Evolutionary conservation across 306 rosid genomes (phyloP).

Genomic region (Vigna trinervia): DNA sequence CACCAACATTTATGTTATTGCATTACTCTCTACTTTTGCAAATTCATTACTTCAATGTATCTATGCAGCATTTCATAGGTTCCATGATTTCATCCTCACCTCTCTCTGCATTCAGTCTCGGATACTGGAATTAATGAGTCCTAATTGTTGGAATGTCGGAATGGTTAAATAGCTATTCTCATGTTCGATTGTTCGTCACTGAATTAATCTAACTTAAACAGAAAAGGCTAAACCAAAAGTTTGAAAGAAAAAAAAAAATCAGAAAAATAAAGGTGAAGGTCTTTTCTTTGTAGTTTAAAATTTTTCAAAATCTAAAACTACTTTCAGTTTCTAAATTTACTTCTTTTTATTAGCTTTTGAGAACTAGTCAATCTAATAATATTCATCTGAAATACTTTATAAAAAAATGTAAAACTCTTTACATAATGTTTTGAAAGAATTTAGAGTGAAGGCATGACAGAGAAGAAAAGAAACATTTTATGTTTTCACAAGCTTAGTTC

Average conservation of each 20-base stretch:
- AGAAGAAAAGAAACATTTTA: too few species aligned
- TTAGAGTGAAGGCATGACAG: too few species aligned
- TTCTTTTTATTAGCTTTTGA: too few species aligned
- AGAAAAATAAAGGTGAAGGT: not conserved
- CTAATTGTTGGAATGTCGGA: too few species aligned
- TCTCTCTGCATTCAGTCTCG: not conserved
- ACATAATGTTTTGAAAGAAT: too few species aligned
- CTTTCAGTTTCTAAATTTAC: too few species aligned
- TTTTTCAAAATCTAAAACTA: too few species aligned
- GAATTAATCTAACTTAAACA: not conserved
- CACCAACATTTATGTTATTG: not conserved
- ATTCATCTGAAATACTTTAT: too few species aligned
- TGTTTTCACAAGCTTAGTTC: too few species aligned
- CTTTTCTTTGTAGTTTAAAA: too few species aligned
- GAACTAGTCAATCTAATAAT: too few species aligned
- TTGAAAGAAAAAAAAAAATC: not conserved
- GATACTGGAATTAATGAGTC: not conserved
- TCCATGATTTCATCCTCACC: not conserved
- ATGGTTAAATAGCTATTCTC: not conserved
- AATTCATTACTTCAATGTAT: not conserved
- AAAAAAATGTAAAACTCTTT: too few species aligned
- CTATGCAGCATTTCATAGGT: not conserved
- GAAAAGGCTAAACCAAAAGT: not conserved
- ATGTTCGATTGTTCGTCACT: not conserved
- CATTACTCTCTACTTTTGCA: constrained; percentile 13